Base-by-base conservation (phyloP, 2,329 filamentous ascomycete genomes). In the Colletotrichum sp. region DNA sequence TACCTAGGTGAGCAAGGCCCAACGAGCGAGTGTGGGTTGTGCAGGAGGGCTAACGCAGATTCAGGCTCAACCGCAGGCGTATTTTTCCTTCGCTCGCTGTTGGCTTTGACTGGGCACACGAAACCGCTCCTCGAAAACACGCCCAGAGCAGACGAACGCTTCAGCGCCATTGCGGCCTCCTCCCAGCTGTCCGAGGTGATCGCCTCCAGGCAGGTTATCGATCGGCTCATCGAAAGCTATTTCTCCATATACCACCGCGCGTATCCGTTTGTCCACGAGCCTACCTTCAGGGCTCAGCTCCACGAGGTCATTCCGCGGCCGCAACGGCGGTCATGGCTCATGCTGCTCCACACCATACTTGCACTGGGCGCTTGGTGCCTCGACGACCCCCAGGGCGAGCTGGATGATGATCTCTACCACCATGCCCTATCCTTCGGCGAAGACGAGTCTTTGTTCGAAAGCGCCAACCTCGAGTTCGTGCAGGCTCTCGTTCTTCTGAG, bases 261-360 rank as follows among this genome's bases (percentile, higher is more conserved):
- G 6, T 89, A 88, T 69, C 88, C 87, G 0, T 83, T 89, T 32
- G 78, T 89, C 5, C 86, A 89, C 75, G 87, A 89, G 72, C 81
- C 84, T 3, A 86, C 85, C 0, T 89, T 89, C 71, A 81, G 86
- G 24, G 86, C 83, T 13, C 80, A 83, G 77, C 81, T 80, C 55
- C 84, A 83, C 82, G 82, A 77, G 80, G 78, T 83, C 26, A 79
- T 81, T 39, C 79, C 81, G 9, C 80, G 80, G 12, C 82, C 83
- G 2, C 68, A 79, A 21, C 78, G 79, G 32, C 77, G 79, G 24
- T 83, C 81, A 15, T 85, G 83, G 82, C 78, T 84, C 65, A 81
- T 85, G 72, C 78, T 86, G 5, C 79, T 83, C n/a, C 80, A 84
- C 49, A 85, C 84, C 26, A 81, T 85, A n/a, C 78, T 86, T 24